These are phyloP conservation scores for Trichoderma sp. DNA, from an alignment of 2,329 filamentous ascomycete species.

Conservation along the genomic window DNA sequence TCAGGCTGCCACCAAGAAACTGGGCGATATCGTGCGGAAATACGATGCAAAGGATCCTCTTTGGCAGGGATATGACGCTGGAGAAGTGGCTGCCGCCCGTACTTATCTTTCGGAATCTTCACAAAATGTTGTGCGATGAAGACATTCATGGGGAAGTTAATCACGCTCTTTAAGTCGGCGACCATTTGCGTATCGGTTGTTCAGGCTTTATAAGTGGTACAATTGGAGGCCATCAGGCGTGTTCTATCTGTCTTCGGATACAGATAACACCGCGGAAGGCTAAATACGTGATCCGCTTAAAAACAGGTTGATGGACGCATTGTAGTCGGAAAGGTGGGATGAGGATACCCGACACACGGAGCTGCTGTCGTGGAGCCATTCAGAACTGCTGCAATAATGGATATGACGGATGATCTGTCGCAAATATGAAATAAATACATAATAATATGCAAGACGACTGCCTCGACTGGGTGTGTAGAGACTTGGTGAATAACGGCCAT, in stretches of 20 bases:
- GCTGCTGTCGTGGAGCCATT: background rate
- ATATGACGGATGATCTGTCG: background rate
- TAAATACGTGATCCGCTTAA: background rate
- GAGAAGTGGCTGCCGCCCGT: slow-evolving; percentile 71
- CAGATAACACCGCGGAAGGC: background rate
- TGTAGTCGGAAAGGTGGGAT: background rate
- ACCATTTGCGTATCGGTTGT: background rate
- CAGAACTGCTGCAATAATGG: background rate
- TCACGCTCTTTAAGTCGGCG: background rate
- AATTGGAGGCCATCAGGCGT: background rate
- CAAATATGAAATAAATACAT: background rate
- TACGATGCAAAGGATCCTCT: slow-evolving; percentile 60
- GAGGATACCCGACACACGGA: slow-evolving; percentile 3
- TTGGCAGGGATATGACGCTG: slow-evolving; percentile 72
- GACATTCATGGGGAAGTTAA: background rate
- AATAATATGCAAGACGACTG: background rate
- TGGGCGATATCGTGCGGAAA: slow-evolving; percentile 73
- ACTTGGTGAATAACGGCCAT: background rate
- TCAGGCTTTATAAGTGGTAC: background rate
- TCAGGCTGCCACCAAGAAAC: slow-evolving; percentile 70
- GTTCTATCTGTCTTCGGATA: background rate
- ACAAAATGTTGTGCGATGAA: slow-evolving; percentile 45
- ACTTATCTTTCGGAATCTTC: slow-evolving; percentile 63
- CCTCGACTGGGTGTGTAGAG: background rate
- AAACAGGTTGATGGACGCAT: background rate